phyloP scores from a whole-genome alignment of 2,329 filamentous ascomycete species.

The Colletotrichum acutatum region DNA sequence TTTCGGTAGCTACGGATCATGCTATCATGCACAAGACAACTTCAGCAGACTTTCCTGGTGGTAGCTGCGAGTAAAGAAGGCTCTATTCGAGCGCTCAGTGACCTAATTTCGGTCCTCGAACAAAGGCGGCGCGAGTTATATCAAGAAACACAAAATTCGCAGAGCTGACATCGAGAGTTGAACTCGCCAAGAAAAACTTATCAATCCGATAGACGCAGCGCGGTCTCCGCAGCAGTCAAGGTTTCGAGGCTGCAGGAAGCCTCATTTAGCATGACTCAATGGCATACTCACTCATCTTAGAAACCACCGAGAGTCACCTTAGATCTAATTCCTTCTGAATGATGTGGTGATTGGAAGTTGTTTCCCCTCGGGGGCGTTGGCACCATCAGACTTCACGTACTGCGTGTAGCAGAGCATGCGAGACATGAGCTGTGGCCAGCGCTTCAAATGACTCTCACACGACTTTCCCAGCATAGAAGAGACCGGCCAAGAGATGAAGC shows the following conservation, averaged over 20 bases:
- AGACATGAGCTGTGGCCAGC: too few relatives aligned
- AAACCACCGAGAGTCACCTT: neutral
- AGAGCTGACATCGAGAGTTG: neutral
- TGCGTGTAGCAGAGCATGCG: neutral
- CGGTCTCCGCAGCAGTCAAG: neutral
- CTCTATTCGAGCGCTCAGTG: neutral
- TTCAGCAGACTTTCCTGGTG: neutral
- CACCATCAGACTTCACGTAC: neutral
- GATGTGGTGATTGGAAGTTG: neutral
- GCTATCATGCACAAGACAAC: neutral
- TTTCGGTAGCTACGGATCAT: neutral
- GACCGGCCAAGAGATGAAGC: neutral
- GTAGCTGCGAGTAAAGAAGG: neutral
- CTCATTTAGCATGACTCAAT: neutral
- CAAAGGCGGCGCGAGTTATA: neutral
- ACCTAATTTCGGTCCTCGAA: neutral
- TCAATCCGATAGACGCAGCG: neutral
- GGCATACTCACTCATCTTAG: neutral
- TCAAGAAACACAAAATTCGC: neutral
- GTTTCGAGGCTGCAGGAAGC: neutral
- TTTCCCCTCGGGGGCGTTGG: neutral
- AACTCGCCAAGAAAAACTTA: neutral
- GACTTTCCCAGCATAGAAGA: neutral
- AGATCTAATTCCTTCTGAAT: neutral
- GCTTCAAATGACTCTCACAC: neutral